Evolutionary conservation across 1,284 basidiomycete species (phyloP).

Genomic region (Puccinia polysora): DNA sequence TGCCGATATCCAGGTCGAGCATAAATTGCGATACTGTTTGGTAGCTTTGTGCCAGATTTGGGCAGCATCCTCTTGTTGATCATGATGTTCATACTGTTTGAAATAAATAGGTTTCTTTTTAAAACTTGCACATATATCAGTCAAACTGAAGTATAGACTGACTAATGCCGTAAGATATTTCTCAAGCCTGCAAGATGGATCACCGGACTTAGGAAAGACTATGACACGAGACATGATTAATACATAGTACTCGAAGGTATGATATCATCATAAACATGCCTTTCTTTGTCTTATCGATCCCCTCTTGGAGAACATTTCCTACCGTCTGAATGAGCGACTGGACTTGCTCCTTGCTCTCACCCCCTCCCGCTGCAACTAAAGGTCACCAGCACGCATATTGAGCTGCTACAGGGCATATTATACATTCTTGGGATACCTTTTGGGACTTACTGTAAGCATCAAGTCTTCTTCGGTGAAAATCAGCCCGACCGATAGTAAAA

Average conservation of each 20-base stretch:
- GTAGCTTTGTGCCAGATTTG: constrained; percentile 43
- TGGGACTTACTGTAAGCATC: constrained; percentile 43
- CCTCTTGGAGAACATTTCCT: constrained; percentile 24
- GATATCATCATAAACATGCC: background rate
- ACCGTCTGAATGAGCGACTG: constrained; percentile 11
- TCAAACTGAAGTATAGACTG: background rate
- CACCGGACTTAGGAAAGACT: constrained; percentile 26
- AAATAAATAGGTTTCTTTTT: background rate
- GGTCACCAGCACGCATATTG: background rate
- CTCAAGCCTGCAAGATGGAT: constrained; percentile 40
- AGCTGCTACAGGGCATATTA: no score
- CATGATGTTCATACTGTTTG: constrained; percentile 34
- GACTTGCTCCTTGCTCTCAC: constrained; percentile 32
- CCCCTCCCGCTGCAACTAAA: constrained; percentile 36
- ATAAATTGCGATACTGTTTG: constrained; percentile 38
- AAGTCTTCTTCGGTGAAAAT: constrained; percentile 41
- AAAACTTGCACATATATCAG: background rate
- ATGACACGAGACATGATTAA: background rate
- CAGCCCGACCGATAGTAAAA: constrained; percentile 41
- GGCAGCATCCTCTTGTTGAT: constrained; percentile 32
- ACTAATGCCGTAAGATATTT: constrained; percentile 35
- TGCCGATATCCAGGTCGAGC: constrained; percentile 33
- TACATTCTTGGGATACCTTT: no score
- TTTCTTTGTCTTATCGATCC: constrained; percentile 40
- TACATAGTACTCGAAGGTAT: background rate